Base-by-base conservation (phyloP, 2,329 filamentous ascomycete genomes). In the Fusarium xylarioides region DNA sequence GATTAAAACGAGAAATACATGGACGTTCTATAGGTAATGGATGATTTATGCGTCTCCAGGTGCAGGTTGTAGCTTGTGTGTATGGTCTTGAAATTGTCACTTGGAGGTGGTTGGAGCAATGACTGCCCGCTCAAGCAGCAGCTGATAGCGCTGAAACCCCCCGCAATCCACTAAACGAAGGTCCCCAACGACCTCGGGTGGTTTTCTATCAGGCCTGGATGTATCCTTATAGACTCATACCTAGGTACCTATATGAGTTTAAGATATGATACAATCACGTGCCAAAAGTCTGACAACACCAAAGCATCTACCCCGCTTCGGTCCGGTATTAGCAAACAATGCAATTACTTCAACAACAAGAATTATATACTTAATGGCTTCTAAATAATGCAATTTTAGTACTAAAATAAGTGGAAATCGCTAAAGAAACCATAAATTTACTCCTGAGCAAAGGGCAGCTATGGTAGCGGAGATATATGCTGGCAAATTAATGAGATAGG, bases 21-120 rank as follows among this genome's bases (percentile, higher is more conserved):
- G 15, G 37, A 42, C 16, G 46, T 54, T 53, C 26, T 47, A 59
- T 47, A 35, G 57, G 37, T 55, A 49, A 34, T 56, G 57, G 26
- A 12, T 54, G 42, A 44, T 66, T 49, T 47, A 58, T 37, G 63
- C 42, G 58, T 47, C 54, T 57, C 21, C 28, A 61, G 46, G 49
- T 66, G 59, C 38, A 40, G 38, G 21, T 42, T 69, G 32, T 40
- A 46, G 7, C 26, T 28, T 28, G 26, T 62, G 28, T 47, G 21
- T 23, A 26, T 40, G 34, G 53, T 40, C 34, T 19, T 58, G 40
- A 28, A n/a, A 57, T 44, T 57, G 28, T 65, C 23, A 46, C 38
- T 44, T 65, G 34, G 66, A 50, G 49, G 63, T 66, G 57, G 54
- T 37, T 60, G 26, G 44, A 73, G 66, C 70, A 23, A 26, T 26